These are phyloP conservation scores for Begonia loranthoides DNA, from an alignment of 306 rosid species.

Conservation along the genomic window DNA sequence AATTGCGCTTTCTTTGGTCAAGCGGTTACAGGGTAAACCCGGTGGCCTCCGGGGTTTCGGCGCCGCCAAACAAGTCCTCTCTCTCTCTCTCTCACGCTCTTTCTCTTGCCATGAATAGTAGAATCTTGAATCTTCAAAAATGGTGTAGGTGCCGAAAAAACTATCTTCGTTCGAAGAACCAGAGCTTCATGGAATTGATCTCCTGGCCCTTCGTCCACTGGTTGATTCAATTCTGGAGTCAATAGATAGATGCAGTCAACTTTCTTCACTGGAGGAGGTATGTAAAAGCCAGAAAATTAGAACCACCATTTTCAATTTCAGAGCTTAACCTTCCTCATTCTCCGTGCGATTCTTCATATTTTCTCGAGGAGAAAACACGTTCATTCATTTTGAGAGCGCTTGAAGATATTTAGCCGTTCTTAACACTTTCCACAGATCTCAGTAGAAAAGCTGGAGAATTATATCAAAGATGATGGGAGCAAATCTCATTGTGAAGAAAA, in stretches of 20 bases:
- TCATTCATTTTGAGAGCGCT: no score
- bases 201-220: slow-evolving; percentile 55
- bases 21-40: slow-evolving; percentile 59
- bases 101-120: neutral
- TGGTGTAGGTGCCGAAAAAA: slow-evolving; percentile 59
- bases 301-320: no score
- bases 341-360: no score
- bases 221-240: slow-evolving; percentile 79
- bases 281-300: neutral
- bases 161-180: slow-evolving; percentile 68
- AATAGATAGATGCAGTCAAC: slow-evolving; percentile 58
- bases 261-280: slow-evolving; percentile 47
- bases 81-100: neutral
- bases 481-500: slow-evolving; percentile 6
- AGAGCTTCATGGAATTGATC: slow-evolving; percentile 59
- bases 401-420: neutral
- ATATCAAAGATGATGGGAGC: slow-evolving; percentile 1
- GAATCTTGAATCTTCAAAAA: neutral
- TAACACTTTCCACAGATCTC: neutral
- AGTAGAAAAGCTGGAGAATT: slow-evolving; percentile 4
- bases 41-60: slow-evolving; percentile 73
- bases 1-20: slow-evolving; percentile 55
- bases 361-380: no score
- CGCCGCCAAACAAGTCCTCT: slow-evolving; percentile 63
- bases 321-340: no score